Conservation (phyloP, 768 basidiomycete genomes). For the Mycena vulgaris region DNA sequence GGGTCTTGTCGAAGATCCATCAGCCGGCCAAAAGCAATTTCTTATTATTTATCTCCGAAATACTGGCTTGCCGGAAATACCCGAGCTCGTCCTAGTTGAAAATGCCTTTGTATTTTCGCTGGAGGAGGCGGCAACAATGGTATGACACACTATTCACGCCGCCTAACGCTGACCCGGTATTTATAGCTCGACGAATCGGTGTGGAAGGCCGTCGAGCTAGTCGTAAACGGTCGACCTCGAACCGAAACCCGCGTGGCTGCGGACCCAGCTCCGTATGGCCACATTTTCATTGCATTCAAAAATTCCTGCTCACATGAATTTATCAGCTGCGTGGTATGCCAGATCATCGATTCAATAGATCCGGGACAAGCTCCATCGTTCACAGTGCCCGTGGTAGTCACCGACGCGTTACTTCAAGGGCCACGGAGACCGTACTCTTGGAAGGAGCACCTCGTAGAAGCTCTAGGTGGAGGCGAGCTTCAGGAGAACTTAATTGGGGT, state of each 20-base stretch:
- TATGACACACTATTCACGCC: not conserved
- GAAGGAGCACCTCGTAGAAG: slow-evolving; percentile 33
- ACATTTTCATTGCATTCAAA: not conserved
- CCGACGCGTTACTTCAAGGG: slow-evolving; percentile 19
- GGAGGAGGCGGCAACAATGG: slow-evolving; percentile 36
- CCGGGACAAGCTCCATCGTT: slow-evolving; percentile 30
- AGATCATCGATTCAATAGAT: slow-evolving; percentile 31
- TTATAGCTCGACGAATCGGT: slow-evolving; percentile 22
- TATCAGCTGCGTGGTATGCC: slow-evolving; percentile 35
- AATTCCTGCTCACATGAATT: slow-evolving; percentile 3
- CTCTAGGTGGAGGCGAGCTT: slow-evolving; percentile 24
- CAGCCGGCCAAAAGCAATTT: slow-evolving; percentile 14
- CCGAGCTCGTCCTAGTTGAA: slow-evolving; percentile 18
- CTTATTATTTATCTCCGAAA: slow-evolving; percentile 34
- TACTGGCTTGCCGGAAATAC: slow-evolving; percentile 24
- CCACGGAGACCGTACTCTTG: slow-evolving; percentile 13
- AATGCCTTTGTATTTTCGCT: slow-evolving; percentile 37
- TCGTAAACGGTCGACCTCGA: slow-evolving; percentile 31
- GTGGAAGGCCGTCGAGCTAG: slow-evolving; percentile 21
- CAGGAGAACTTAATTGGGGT: slow-evolving; percentile 11
- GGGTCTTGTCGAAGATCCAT: slow-evolving; percentile 29
- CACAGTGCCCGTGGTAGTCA: slow-evolving; percentile 28
- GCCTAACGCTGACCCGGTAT: slow-evolving; percentile 1
- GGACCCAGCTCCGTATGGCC: slow-evolving; percentile 28
- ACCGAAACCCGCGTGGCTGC: slow-evolving; percentile 19